phyloP scores from a whole-genome alignment of 1,284 basidiomycete species.

The Tilletiopsis washingtonensis region DNA sequence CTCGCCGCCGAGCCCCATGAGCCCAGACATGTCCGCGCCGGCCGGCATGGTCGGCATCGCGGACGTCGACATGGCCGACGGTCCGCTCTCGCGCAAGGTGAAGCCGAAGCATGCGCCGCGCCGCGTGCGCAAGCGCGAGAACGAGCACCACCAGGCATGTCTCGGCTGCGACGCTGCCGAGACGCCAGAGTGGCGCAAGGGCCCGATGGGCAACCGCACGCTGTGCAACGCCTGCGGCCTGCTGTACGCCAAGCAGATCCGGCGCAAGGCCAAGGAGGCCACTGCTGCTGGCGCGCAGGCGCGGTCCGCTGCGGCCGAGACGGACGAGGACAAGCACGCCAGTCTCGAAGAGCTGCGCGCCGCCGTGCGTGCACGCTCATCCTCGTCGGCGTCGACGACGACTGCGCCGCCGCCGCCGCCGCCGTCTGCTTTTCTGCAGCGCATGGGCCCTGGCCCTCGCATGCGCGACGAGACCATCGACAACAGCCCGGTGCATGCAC shows the following conservation, averaged over 20 bases:
- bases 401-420: neutral
- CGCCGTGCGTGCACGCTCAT: neutral
- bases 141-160: conserved; percentile 7
- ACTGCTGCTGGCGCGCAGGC: neutral
- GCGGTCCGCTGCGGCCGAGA: neutral
- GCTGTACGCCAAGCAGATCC: conserved; percentile 16
- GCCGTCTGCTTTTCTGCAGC: too few species aligned
- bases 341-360: neutral
- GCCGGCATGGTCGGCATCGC: neutral
- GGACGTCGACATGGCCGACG: neutral
- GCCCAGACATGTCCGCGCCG: neutral
- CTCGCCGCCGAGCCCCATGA: neutral
- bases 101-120: neutral
- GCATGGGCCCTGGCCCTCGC: too few species aligned
- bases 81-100: neutral
- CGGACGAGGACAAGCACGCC: neutral
- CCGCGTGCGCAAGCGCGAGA: neutral
- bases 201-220: conserved; percentile 15
- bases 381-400: neutral
- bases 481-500: too few species aligned
- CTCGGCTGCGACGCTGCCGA: conserved; percentile 13
- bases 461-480: too few species aligned
- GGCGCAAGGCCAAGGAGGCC: conserved; percentile 6
- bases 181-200: conserved; percentile 21
- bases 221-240: conserved; percentile 23